A percentile compares a stretch with the other conserved stretches of the same genome.
phyloP scores from a whole-genome alignment of 495 filamentous ascomycete species.

The Daldinia concentrica region DNA sequence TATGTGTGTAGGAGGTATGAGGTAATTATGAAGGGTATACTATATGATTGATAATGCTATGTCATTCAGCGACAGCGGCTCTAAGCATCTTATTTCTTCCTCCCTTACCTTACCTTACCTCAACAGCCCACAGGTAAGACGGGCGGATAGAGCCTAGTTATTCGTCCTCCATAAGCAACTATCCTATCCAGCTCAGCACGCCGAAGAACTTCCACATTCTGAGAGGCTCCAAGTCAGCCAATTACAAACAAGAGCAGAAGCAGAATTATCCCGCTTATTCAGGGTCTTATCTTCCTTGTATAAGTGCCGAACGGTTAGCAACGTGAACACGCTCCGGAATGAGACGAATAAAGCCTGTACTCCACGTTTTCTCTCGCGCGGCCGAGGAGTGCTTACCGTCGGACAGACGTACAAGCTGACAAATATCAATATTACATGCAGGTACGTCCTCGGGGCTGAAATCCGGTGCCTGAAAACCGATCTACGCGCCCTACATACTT shows the following conservation, averaged over 20 bases:
- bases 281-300: background rate
- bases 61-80: background rate
- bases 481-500: background rate
- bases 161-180: background rate
- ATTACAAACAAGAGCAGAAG: no score
- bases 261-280: no score
- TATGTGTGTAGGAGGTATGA: no score
- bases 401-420: background rate
- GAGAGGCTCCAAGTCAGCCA: no score
- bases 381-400: background rate
- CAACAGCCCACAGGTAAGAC: background rate
- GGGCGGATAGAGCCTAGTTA: background rate
- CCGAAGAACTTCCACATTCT: no score
- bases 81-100: no score
- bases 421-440: background rate
- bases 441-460: background rate
- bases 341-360: slow-evolving; percentile 28
- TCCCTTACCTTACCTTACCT: background rate
- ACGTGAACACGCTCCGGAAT: slow-evolving; percentile 13
- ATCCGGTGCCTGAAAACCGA: background rate
- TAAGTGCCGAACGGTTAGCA: slow-evolving; percentile 26
- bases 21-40: no score
- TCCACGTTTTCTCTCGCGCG: slow-evolving; percentile 22
- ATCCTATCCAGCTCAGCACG: no score
- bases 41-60: background rate